Evolutionary conservation across 495 filamentous ascomycete species (phyloP).

Genomic region (Poronia punctata): DNA sequence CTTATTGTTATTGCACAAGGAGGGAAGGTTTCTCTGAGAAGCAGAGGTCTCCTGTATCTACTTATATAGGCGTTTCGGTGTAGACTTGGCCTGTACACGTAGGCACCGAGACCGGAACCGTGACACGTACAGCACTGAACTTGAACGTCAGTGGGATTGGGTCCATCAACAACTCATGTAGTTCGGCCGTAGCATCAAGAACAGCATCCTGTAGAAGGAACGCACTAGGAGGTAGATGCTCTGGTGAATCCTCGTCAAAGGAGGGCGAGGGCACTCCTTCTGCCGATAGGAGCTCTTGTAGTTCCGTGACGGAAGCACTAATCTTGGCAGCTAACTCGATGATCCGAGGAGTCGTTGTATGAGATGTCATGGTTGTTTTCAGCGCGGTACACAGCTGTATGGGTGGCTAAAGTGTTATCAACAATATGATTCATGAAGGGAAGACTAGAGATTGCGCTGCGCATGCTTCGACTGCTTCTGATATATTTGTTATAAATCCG

Average conservation of each 20-base stretch:
- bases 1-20: too few relatives aligned
- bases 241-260: conserved; percentile 9
- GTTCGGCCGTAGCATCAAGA: conserved; percentile 10
- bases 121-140: conserved; percentile 4
- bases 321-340: conserved; percentile 11
- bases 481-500: too few relatives aligned
- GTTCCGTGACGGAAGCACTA: conserved; percentile 8
- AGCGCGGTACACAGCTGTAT: neutral
- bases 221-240: conserved; percentile 3
- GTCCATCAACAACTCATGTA: conserved; percentile 11
- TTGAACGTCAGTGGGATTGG: conserved; percentile 5
- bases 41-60: too few relatives aligned
- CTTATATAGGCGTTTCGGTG: too few relatives aligned
- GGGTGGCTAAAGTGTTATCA: too few relatives aligned
- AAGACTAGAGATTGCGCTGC: too few relatives aligned
- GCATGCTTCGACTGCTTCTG: too few relatives aligned
- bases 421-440: too few relatives aligned
- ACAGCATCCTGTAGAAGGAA: conserved; percentile 8
- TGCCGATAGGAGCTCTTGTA: conserved; percentile 9
- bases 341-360: conserved; percentile 3
- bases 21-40: too few relatives aligned
- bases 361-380: conserved; percentile 6
- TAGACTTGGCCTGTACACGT: too few relatives aligned
- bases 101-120: too few relatives aligned
- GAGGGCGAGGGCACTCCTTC: conserved; percentile 10